Conservation (phyloP, 495 filamentous ascomycete genomes). For the Tuber microsphaerosporum region DNA sequence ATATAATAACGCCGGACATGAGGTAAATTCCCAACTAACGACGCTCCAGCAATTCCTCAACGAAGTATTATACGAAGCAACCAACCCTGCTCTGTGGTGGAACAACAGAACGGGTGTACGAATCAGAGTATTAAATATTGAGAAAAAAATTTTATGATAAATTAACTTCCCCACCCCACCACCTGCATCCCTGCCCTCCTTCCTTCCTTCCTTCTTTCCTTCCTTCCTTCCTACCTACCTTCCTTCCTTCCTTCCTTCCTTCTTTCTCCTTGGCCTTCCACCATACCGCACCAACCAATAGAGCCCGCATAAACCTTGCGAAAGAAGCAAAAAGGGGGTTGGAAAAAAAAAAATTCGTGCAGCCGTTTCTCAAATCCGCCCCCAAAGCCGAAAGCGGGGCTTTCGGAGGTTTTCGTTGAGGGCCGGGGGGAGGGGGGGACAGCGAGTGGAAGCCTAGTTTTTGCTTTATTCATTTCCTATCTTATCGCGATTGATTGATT, state of each 20-base stretch:
- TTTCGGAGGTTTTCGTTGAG: neutral
- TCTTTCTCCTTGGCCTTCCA: neutral
- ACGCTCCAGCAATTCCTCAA: neutral
- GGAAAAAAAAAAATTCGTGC: neutral
- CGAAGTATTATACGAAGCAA: neutral
- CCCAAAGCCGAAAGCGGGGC: neutral
- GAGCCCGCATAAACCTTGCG: neutral
- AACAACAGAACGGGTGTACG: neutral
- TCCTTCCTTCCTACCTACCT: neutral
- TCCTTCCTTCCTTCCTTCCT: no score
- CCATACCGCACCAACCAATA: neutral
- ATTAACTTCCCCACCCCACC: neutral
- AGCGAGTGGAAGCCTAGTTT: neutral
- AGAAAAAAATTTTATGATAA: neutral
- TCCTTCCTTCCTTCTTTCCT: neutral
- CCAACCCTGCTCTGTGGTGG: neutral
- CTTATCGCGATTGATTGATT: neutral
- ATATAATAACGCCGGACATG: neutral
- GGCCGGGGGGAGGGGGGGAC: no score
- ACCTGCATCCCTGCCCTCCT: neutral
- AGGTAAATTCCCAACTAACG: neutral
- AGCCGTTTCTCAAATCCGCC: neutral
- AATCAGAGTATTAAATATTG: neutral
- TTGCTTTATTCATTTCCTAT: neutral
- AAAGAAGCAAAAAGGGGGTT: neutral